A percentile compares a stretch with the other conserved stretches of the same genome.
These are phyloP conservation scores for Striga hermonthica DNA, from an alignment of 305 asterid genomes.

Conservation along the genomic window DNA sequence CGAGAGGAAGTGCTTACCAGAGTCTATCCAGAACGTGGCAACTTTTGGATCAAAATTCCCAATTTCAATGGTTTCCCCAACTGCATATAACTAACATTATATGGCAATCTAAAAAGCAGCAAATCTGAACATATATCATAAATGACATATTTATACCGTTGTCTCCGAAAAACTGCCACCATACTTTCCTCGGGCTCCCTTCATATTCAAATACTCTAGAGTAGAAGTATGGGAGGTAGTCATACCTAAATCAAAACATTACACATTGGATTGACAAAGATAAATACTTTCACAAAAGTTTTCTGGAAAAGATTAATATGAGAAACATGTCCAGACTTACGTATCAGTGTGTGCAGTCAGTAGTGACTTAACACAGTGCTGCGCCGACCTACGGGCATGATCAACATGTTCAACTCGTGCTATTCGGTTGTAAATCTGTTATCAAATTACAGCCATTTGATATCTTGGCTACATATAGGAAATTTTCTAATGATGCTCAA, in stretches of 20 bases:
- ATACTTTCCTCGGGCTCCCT: slow-evolving; percentile 92
- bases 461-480: slow-evolving; percentile 19
- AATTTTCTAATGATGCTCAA: slow-evolving; percentile 6
- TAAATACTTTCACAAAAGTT: slow-evolving; percentile 10
- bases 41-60: slow-evolving; percentile 91
- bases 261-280: slow-evolving; percentile 9
- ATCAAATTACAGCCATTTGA: slow-evolving; percentile 24
- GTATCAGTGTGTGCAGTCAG: slow-evolving; percentile 71
- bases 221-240: slow-evolving; percentile 89
- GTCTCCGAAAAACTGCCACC: slow-evolving; percentile 99
- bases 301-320: slow-evolving; percentile 13
- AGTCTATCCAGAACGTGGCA: slow-evolving; percentile 91
- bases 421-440: slow-evolving; percentile 76
- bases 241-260: slow-evolving; percentile 51
- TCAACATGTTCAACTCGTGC: slow-evolving; percentile 95
- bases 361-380: slow-evolving; percentile 76
- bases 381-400: slow-evolving; percentile 94
- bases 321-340: slow-evolving; percentile 41
- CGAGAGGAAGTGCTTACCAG: slow-evolving; percentile 46
- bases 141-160: slow-evolving; percentile 48
- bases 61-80: slow-evolving; percentile 81
- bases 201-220: slow-evolving; percentile 92
- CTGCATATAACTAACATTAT: slow-evolving; percentile 40
- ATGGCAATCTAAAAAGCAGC: slow-evolving; percentile 2
- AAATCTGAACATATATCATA: neutral